These are phyloP conservation scores for Cymbidium sinense DNA, from an alignment of 106 monocot genomes.

Conservation along the genomic window DNA sequence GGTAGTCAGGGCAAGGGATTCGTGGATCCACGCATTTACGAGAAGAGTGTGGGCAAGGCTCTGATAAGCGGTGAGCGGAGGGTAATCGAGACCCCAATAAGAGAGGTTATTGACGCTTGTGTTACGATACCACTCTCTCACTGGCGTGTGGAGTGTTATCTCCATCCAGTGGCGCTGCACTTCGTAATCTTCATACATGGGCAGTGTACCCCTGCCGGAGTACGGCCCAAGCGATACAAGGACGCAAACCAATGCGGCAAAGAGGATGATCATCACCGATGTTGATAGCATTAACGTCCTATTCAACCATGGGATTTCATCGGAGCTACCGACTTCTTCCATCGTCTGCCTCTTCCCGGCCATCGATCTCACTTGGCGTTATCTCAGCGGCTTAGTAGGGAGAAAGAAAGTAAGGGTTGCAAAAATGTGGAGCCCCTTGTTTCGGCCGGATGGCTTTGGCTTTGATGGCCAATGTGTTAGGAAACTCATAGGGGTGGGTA, in stretches of 20 bases:
- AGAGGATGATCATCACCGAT: conserved; percentile 31
- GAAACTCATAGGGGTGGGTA: too few relatives aligned
- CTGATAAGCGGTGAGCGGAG: conserved; percentile 97
- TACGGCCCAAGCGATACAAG: conserved; percentile 77
- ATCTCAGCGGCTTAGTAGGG: too few relatives aligned
- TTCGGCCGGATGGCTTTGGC: too few relatives aligned
- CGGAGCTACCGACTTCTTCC: background rate
- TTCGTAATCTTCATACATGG: conserved; percentile 96
- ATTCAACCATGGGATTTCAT: conserved; percentile 23
- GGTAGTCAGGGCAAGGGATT: conserved; percentile 41
- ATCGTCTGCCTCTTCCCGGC: conserved; percentile 21
- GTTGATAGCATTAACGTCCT: conserved; percentile 14
- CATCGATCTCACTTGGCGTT: conserved; percentile 2
- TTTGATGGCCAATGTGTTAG: too few relatives aligned
- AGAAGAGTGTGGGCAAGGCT: conserved; percentile 60
- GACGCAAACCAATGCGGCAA: too few relatives aligned
- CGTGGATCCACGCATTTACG: conserved; percentile 55
- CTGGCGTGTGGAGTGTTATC: conserved; percentile 70
- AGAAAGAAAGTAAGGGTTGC: too few relatives aligned
- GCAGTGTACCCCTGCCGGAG: conserved; percentile 47
- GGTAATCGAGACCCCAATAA: conserved; percentile 99
- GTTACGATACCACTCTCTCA: conserved; percentile 74
- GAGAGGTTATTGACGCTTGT: conserved; percentile 65
- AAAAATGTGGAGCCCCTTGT: too few relatives aligned
- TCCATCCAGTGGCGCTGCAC: conserved; percentile 99